Percentiles rank a stretch among this genome's conserved stretches.
These are phyloP conservation scores for Isabelozyma gotoi DNA, from an alignment of 805 yeast species.

Conservation along the genomic window DNA sequence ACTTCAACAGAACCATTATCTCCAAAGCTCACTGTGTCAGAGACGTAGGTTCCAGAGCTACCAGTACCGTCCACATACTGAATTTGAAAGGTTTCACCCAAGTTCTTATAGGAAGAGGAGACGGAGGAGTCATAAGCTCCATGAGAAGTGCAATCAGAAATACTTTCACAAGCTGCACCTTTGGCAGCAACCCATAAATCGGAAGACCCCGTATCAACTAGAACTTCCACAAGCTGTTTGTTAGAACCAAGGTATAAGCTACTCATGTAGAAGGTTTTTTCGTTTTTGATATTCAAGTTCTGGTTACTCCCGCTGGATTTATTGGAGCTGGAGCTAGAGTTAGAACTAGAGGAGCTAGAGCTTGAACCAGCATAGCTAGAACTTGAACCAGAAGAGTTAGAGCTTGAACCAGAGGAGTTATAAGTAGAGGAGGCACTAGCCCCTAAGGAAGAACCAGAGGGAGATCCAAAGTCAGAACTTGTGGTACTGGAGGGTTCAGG, in stretches of 20 bases:
- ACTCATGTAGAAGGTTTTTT: slow-evolving; percentile 1
- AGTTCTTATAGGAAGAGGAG: slow-evolving; percentile 2
- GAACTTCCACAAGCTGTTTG: slow-evolving; percentile 16
- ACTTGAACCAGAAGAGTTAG: no score
- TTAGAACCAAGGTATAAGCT: slow-evolving; percentile 20
- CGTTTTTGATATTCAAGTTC: neutral
- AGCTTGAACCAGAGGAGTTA: no score
- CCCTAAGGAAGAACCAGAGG: no score
- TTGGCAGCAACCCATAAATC: slow-evolving; percentile 23
- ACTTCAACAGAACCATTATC: no score
- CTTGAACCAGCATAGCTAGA: no score
- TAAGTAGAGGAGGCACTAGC: no score
- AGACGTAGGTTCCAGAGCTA: slow-evolving; percentile 16
- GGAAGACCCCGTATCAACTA: slow-evolving; percentile 28
- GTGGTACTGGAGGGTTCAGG: no score
- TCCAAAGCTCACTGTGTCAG: slow-evolving; percentile 8
- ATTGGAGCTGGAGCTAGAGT: no score
- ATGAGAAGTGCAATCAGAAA: slow-evolving; percentile 4
- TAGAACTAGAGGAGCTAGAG: no score
- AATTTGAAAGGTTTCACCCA: neutral
- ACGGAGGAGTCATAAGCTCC: slow-evolving; percentile 12
- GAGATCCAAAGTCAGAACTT: no score
- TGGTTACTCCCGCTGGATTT: no score
- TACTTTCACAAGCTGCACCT: slow-evolving; percentile 10
- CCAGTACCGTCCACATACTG: slow-evolving; percentile 1